A percentile compares a stretch with the other conserved stretches of the same genome.
Evolutionary conservation across 371 early-diverging fungal species (phyloP).

Genomic region (Capillidium heterosporum): DNA sequence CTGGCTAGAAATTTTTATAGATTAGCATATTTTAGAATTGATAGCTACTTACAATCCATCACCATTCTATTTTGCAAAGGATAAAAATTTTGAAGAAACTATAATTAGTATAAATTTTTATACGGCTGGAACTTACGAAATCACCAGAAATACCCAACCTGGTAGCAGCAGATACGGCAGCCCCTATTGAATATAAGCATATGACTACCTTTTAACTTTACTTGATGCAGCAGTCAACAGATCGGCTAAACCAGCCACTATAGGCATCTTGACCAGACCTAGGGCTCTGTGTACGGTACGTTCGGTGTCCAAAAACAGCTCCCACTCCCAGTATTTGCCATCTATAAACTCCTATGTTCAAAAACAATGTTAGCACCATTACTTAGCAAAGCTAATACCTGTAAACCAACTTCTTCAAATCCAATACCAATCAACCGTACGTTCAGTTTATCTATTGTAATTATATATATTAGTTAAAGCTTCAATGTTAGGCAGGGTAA

Average conservation of each 20-base stretch:
- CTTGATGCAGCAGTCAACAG: constrained; percentile 1
- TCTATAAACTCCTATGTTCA: constrained; percentile 1
- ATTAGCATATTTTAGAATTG: background rate
- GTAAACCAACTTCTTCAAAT: constrained; percentile 7
- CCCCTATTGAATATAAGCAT: background rate
- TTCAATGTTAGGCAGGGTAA: background rate
- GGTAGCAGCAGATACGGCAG: constrained; percentile 1
- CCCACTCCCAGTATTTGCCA: constrained; percentile 8
- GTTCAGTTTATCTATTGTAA: constrained; percentile 1
- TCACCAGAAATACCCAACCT: constrained; percentile 2
- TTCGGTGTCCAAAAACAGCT: constrained; percentile 5
- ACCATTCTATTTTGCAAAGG: background rate
- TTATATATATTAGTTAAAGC: background rate
- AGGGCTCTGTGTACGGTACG: constrained; percentile 4
- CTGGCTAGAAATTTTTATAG: background rate
- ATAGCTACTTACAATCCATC: constrained; percentile 1
- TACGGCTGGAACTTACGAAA: background rate
- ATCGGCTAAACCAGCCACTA: constrained; percentile 3
- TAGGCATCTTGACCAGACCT: background rate
- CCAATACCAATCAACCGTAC: constrained; percentile 5
- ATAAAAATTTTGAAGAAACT: background rate
- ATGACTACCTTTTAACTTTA: background rate
- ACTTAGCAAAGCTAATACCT: background rate
- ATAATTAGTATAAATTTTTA: too few species aligned
- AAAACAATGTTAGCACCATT: background rate